Percentiles rank a stretch among this genome's conserved stretches.
phyloP scores from a whole-genome alignment of 805 yeast genomes.

The Wickerhamiella bombiphila region DNA sequence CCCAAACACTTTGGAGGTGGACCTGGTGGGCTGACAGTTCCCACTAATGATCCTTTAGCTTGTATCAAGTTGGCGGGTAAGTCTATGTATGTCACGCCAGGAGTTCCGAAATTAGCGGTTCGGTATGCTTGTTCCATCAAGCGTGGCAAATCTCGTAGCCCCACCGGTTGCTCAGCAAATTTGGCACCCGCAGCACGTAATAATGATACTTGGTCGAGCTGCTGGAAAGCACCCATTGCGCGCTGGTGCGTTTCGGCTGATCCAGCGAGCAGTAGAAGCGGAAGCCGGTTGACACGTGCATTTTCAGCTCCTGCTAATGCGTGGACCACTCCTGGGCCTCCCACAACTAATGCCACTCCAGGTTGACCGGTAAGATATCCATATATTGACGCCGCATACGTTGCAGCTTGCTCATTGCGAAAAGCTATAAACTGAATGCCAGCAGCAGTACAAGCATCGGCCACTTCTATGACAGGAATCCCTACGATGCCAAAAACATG shows the following conservation, averaged over 20 bases:
- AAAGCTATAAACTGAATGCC: slow-evolving; percentile 47
- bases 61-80: slow-evolving; percentile 48
- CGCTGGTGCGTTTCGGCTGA: slow-evolving; percentile 35
- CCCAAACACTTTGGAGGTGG: slow-evolving; percentile 28
- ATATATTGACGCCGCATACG: slow-evolving; percentile 60
- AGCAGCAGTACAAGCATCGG: slow-evolving; percentile 39
- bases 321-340: slow-evolving; percentile 63
- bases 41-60: slow-evolving; percentile 14
- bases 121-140: slow-evolving; percentile 35
- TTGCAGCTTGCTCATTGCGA: slow-evolving; percentile 60
- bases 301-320: slow-evolving; percentile 53
- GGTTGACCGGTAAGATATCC: slow-evolving; percentile 53
- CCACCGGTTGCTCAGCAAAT: slow-evolving; percentile 33
- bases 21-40: slow-evolving; percentile 16
- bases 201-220: slow-evolving; percentile 46
- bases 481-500: slow-evolving; percentile 61
- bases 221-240: slow-evolving; percentile 56
- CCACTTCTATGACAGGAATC: slow-evolving; percentile 59
- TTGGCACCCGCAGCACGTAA: slow-evolving; percentile 34
- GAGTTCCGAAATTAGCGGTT: slow-evolving; percentile 32
- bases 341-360: slow-evolving; percentile 55
- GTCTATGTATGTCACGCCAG: slow-evolving; percentile 51
- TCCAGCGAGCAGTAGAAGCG: slow-evolving; percentile 52
- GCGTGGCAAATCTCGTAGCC: slow-evolving; percentile 25
- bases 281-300: slow-evolving; percentile 48